These are phyloP conservation scores for Pilobolus umbonatus DNA, from an alignment of 192 early-diverging fungal genomes.

Conservation along the genomic window DNA sequence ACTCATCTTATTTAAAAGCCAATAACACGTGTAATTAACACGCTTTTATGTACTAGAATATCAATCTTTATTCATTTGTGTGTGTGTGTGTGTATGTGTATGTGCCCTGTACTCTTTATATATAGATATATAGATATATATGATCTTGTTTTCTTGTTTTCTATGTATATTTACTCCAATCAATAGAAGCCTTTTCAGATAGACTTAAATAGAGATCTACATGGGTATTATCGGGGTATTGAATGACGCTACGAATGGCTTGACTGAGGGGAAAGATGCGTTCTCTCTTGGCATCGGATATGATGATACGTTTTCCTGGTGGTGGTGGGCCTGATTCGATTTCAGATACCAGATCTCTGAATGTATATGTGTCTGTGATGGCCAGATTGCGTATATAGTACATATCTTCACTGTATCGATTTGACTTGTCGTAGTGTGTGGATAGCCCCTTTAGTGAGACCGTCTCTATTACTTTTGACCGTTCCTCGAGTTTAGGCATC, in stretches of 20 bases:
- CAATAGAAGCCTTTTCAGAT: slow-evolving; percentile 21
- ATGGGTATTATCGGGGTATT: slow-evolving; percentile 11
- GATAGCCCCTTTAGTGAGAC: slow-evolving; percentile 26
- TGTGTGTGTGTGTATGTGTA: too few relatives aligned
- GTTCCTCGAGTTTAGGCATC: too few relatives aligned
- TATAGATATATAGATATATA: too few relatives aligned
- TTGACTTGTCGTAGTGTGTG: slow-evolving; percentile 2
- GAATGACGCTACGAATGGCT: slow-evolving; percentile 30
- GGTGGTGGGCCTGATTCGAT: slow-evolving; percentile 29
- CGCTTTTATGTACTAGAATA: too few relatives aligned
- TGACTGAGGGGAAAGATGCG: slow-evolving; percentile 30
- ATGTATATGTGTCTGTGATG: slow-evolving; percentile 32
- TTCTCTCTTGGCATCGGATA: slow-evolving; percentile 24
- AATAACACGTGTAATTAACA: too few relatives aligned
- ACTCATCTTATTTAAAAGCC: too few relatives aligned
- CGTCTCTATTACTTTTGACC: slow-evolving; percentile 18
- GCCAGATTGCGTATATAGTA: slow-evolving; percentile 32
- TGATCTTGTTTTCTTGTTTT: too few relatives aligned
- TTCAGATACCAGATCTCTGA: slow-evolving; percentile 24
- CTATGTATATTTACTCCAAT: slow-evolving; percentile 22
- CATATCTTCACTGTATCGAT: background rate
- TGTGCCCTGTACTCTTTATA: too few relatives aligned
- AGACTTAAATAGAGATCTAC: slow-evolving; percentile 27
- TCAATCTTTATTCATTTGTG: too few relatives aligned
- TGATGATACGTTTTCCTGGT: slow-evolving; percentile 35